Conservation (phyloP, 352 stramenopile genomes). For the Thalassiosira hispida region DNA sequence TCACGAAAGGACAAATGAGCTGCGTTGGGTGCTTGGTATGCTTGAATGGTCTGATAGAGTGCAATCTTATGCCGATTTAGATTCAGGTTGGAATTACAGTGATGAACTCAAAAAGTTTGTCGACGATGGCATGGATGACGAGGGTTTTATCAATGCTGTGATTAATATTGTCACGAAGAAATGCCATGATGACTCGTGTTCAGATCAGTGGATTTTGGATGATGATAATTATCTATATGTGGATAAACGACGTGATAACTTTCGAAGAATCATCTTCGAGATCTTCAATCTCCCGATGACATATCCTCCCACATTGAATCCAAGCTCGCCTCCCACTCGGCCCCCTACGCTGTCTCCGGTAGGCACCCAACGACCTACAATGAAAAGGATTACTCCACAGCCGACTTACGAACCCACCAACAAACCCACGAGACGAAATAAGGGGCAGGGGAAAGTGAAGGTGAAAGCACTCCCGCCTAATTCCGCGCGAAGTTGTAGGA, state of each 20-base stretch:
- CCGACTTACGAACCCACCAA: not conserved
- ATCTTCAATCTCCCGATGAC: slow-evolving; percentile 23
- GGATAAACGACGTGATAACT: slow-evolving; percentile 8
- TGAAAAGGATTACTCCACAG: not conserved
- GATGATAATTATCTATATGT: slow-evolving; percentile 14
- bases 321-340: slow-evolving; percentile 7
- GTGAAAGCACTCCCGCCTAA: too few species aligned
- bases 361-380: not conserved
- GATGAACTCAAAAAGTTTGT: slow-evolving; percentile 21
- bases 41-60: slow-evolving; percentile 31
- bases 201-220: slow-evolving; percentile 4
- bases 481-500: too few species aligned
- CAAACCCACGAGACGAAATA: slow-evolving; percentile 6
- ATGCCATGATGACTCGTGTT: slow-evolving; percentile 33
- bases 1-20: slow-evolving; percentile 20
- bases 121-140: slow-evolving; percentile 14
- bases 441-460: too few species aligned
- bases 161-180: slow-evolving; percentile 26
- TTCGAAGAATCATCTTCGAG: slow-evolving; percentile 24
- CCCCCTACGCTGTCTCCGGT: not conserved
- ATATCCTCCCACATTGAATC: slow-evolving; percentile 5
- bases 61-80: slow-evolving; percentile 27
- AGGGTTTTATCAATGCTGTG: slow-evolving; percentile 31
- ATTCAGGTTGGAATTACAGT: slow-evolving; percentile 25
- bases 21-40: slow-evolving; percentile 29